Percentiles rank a stretch among this genome's conserved stretches.
These are phyloP conservation scores for Gyromitra esculenta DNA, from an alignment of 2,329 filamentous ascomycete genomes.

Conservation along the genomic window DNA sequence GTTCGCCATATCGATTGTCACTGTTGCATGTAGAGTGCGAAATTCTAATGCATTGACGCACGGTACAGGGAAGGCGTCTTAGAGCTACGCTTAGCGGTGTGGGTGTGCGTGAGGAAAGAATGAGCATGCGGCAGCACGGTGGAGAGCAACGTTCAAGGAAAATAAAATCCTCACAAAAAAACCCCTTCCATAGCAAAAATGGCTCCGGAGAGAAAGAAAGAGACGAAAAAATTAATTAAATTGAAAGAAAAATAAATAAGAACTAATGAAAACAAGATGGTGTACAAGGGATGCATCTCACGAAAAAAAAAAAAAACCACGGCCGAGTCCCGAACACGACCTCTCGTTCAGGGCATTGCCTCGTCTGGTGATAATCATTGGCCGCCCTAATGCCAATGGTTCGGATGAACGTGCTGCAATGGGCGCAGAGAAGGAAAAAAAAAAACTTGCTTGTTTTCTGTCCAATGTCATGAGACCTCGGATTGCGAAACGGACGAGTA, in stretches of 20 bases:
- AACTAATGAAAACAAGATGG: conserved; percentile 30
- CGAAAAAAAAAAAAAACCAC: background rate
- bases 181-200: background rate
- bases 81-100: conserved; percentile 20
- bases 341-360: conserved; percentile 31
- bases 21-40: conserved; percentile 47
- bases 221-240: background rate
- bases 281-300: conserved; percentile 28
- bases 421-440: conserved; percentile 15
- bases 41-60: conserved; percentile 52
- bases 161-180: conserved; percentile 15
- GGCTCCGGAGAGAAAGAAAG: background rate
- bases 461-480: conserved; percentile 44
- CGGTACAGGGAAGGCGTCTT: conserved; percentile 45
- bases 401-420: conserved; percentile 43
- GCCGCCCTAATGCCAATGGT: conserved; percentile 38
- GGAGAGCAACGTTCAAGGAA: background rate
- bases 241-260: conserved; percentile 15
- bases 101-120: conserved; percentile 28
- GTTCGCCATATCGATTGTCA: conserved; percentile 16
- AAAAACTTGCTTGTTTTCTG: conserved; percentile 47
- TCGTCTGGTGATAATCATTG: conserved; percentile 34
- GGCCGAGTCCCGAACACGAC: conserved; percentile 49
- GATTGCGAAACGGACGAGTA: conserved; percentile 40
- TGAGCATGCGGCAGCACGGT: conserved; percentile 2